Evolutionary conservation across 495 filamentous ascomycete genomes (phyloP).

Genomic region (Tetracladium marchalianum): DNA sequence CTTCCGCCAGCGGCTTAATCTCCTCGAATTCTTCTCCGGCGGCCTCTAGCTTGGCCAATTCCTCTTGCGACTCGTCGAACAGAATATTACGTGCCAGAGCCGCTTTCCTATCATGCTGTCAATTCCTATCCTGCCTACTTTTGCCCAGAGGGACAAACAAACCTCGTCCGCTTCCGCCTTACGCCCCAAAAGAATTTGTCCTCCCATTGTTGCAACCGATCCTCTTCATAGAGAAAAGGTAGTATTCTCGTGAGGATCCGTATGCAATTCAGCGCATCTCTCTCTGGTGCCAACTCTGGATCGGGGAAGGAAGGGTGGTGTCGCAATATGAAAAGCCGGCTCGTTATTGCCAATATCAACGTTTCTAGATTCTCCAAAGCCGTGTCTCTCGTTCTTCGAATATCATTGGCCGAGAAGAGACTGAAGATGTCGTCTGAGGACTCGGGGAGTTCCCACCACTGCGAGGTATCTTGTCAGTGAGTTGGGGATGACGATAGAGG

Average conservation of each 20-base stretch:
- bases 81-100: conserved; percentile 57
- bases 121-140: conserved; percentile 22
- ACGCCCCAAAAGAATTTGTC: conserved; percentile 85
- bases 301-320: conserved; percentile 89
- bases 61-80: conserved; percentile 65
- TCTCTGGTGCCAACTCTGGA: conserved; percentile 77
- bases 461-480: conserved; percentile 12
- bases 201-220: conserved; percentile 80
- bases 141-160: conserved; percentile 27
- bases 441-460: conserved; percentile 99
- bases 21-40: conserved; percentile 61
- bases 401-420: conserved; percentile 87
- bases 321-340: conserved; percentile 69
- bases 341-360: conserved; percentile 70
- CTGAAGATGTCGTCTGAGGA: conserved; percentile 94
- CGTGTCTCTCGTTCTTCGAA: conserved; percentile 80
- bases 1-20: conserved; percentile 81
- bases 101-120: conserved; percentile 33
- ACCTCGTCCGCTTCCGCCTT: conserved; percentile 46
- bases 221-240: conserved; percentile 87
- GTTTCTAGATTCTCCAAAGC: conserved; percentile 88
- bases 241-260: conserved; percentile 84
- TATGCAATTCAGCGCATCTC: conserved; percentile 88
- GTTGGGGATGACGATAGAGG: background rate
- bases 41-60: conserved; percentile 29